Evolutionary conservation across 768 basidiomycete genomes (phyloP).

Genomic region (Auricularia auricula-judae): DNA sequence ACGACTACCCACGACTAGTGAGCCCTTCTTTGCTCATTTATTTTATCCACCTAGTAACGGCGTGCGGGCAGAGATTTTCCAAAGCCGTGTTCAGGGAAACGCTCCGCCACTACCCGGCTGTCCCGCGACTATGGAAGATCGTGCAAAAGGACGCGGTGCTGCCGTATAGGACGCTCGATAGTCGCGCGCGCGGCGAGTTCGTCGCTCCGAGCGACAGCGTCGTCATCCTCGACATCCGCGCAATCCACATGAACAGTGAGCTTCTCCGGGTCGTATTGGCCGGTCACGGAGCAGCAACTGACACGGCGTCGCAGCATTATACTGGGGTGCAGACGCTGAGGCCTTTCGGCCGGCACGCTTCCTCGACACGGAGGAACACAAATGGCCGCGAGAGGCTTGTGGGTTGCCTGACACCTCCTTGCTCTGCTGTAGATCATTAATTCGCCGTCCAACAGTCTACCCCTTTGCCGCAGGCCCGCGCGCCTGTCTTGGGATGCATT

Average conservation of each 20-base stretch:
- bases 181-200: constrained; percentile 22
- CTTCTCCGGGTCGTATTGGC: not conserved
- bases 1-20: constrained; percentile 28
- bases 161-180: constrained; percentile 21
- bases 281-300: not conserved
- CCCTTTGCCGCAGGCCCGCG: constrained; percentile 36
- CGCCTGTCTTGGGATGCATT: constrained; percentile 39
- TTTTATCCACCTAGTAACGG: not conserved
- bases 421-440: no score
- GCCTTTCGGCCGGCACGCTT: constrained; percentile 41
- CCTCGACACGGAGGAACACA: constrained; percentile 36
- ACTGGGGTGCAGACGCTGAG: constrained; percentile 36
- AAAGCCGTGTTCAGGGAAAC: constrained; percentile 34
- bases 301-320: constrained; percentile 23
- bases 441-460: constrained; percentile 19
- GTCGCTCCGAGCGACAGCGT: constrained; percentile 29
- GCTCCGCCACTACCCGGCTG: constrained; percentile 31
- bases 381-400: constrained; percentile 46
- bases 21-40: not conserved
- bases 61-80: constrained; percentile 28
- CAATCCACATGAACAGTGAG: constrained; percentile 35
- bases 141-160: constrained; percentile 26
- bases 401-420: constrained; percentile 6
- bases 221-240: constrained; percentile 31
- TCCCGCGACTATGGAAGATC: constrained; percentile 25